phyloP scores from a whole-genome alignment of 768 basidiomycete genomes.

The Suillus hirtellus region DNA sequence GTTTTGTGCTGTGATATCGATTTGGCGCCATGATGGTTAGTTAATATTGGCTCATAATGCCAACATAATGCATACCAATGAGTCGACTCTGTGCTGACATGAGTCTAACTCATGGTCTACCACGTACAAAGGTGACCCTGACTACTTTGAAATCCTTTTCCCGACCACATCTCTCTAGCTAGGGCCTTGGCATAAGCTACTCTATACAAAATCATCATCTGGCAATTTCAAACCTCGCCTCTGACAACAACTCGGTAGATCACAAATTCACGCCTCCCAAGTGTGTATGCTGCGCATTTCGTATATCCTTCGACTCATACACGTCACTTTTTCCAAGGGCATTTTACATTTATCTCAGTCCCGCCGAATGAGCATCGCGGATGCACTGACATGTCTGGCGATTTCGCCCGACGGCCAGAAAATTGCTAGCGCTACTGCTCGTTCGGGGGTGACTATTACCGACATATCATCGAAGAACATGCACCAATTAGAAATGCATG shows the following conservation, averaged over 20 bases:
- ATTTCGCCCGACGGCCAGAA: background rate
- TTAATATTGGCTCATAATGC: no score
- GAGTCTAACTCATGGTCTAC: no score
- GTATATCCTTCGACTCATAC: background rate
- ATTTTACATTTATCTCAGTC: background rate
- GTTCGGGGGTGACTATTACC: constrained; percentile 5
- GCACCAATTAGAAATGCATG: background rate
- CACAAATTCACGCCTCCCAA: background rate
- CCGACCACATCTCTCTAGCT: no score
- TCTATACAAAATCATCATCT: no score
- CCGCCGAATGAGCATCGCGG: constrained; percentile 4
- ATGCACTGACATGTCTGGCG: constrained; percentile 3
- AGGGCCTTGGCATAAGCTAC: no score
- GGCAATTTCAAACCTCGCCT: no score
- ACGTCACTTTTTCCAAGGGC: background rate
- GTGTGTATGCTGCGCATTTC: background rate
- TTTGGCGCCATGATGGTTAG: no score
- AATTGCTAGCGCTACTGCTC: constrained; percentile 2
- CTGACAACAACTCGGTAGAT: background rate
- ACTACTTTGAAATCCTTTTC: no score
- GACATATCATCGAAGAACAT: background rate
- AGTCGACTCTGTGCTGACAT: no score
- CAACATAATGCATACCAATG: no score
- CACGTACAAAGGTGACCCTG: no score
- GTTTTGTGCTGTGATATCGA: no score